Conservation (phyloP, 371 early-diverging fungal species). For the Rhizopus arrhizus region DNA sequence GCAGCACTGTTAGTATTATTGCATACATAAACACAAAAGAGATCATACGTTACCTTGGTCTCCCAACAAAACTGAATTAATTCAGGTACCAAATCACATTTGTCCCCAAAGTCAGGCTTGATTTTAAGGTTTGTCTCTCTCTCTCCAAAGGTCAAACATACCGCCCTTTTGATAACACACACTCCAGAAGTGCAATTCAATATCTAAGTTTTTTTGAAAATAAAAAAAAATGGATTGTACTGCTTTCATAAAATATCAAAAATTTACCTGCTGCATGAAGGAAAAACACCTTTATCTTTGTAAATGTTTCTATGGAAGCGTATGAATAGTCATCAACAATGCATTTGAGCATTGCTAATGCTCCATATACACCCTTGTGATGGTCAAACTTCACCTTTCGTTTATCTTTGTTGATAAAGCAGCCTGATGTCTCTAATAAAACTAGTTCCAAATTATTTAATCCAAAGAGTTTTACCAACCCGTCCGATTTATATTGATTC, state of each 20-base stretch:
- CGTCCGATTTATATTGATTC: conserved; percentile 19
- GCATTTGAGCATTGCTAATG: conserved; percentile 20
- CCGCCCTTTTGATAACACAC: conserved; percentile 14
- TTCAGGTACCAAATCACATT: conserved; percentile 6
- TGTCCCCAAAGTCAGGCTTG: conserved; percentile 13
- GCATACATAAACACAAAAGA: conserved; percentile 2
- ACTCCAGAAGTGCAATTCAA: conserved; percentile 15
- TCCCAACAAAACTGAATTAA: conserved; percentile 17
- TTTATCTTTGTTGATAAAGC: conserved; percentile 9
- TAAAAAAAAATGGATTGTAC: background rate
- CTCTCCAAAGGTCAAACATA: conserved; percentile 19
- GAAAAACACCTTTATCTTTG: conserved; percentile 18
- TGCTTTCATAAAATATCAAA: conserved; percentile 3
- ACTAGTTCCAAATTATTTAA: conserved; percentile 15
- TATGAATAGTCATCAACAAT: conserved; percentile 14
- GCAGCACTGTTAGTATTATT: conserved; percentile 5
- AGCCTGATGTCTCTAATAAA: conserved; percentile 15
- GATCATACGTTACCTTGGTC: conserved; percentile 13
- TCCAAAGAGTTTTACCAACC: conserved; percentile 10
- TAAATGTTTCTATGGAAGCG: conserved; percentile 7
- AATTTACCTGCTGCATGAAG: conserved; percentile 20
- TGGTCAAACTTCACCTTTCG: conserved; percentile 11
- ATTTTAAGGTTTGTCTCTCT: conserved; percentile 1
- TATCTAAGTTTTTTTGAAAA: conserved; percentile 8
- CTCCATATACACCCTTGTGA: conserved; percentile 25